Evolutionary conservation across 768 basidiomycete species (phyloP), one percentile per base, ranked within the genome.

Genomic region (Lentinula lateritia): DNA sequence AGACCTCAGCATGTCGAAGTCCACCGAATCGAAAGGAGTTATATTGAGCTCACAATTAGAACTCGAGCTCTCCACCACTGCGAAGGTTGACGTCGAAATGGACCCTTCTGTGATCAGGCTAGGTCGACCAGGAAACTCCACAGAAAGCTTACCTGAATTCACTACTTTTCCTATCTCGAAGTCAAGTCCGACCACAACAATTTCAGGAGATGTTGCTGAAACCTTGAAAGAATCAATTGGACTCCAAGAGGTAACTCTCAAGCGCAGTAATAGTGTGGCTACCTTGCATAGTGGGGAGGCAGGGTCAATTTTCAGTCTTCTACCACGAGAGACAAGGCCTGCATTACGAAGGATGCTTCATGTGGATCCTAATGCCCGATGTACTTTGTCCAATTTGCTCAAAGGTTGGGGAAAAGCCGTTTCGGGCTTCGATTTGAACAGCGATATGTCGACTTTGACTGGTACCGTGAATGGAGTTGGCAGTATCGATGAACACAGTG

Each of bases 301-400:
- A 32, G 96, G 98, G 72, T 95, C 93, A 7, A 97, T 99, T 69
- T 98, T 99, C 81, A 87, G 96, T n/a, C 80, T 98, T 9, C 82
- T 99, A 23, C 97, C 97, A 1, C 88, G 97, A 58, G 96, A 99
- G 75, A 87, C 93, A 15, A 84, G 97, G 43, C 82, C 88, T 6
- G 93, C 91, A 15, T 81, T 99, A 62, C 89, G 93, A 62, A 85
- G 95, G 58, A 99, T 99, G 97, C 79, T 99, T 66, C 88, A 86
- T 67, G 84, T 98, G 53, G 96, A 98, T 69, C 92, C 96, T 3
- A 78, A 82, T 16, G 85, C 88, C 54, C 87, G 97, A 43, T 96
- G 94, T 71, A 98, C 97, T 32, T 83, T 99, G 61, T 90, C 93
- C 9, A 94, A 97, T 71, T 74, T 99, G 54, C 80, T 98, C 55